Evolutionary conservation across 2,329 filamentous ascomycete species (phyloP), one percentile per base, ranked within the genome.

Genomic region (Penicillium sp.): DNA sequence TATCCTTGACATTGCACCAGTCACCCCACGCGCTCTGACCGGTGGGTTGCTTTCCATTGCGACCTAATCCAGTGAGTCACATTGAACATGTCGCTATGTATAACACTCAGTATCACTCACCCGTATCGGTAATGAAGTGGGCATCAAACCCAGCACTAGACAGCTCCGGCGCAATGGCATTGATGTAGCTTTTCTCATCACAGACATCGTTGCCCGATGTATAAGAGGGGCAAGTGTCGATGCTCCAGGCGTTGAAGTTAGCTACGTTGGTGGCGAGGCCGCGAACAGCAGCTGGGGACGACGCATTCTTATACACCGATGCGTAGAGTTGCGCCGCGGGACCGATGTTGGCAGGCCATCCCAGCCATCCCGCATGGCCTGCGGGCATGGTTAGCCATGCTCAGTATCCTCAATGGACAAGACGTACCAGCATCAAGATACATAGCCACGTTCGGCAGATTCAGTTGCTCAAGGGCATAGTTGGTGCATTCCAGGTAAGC

Each of bases 1-100:
- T 78, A 28, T 76, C 78, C 43, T 71, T 75, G 53, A 83, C 74
- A 61, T 84, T 85, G 72, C 82, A 85, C 82, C 83, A 85, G 62
- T 84, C 75, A 37, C 81, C 82, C 80, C 81, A 83, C 26, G 65
- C 65, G 50, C 71, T 66, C 62, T 79, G 77, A 4, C 66, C 62
- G 19, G 77, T 80, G 33, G 77, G 77, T 65, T 84, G 81, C 46
- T 79, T 79, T 19, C 80, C 82, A 47, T 78, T 82, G 57, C 84
- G 81, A 59, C 68, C 77, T 77, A 6, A 2, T n/a, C n/a, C n/a
- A n/a, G n/a, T n/a, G n/a, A n/a, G n/a, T n/a, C n/a, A n/a, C n/a
- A n/a, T n/a, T n/a, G n/a, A n/a, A n/a, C n/a, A n/a, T n/a, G n/a
- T n/a, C n/a, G n/a, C n/a, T n/a, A n/a, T n/a, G n/a, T n/a, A n/a